Percentiles rank a stretch among this genome's conserved stretches.
Conservation (phyloP, 176 grass and related monocot genomes). For the Coix lacrymajobi region DNA sequence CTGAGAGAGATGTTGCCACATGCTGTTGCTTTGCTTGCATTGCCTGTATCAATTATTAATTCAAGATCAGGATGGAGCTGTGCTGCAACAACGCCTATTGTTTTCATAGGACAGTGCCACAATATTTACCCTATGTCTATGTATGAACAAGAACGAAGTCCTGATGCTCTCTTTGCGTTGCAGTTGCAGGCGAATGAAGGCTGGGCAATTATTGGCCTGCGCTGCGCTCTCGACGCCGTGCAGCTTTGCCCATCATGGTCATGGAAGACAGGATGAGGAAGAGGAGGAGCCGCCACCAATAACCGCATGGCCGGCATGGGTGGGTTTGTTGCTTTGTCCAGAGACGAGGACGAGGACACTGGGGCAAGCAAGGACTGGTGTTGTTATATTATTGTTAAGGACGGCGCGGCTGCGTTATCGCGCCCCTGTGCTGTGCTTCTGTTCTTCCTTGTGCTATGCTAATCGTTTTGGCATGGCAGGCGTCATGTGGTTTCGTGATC, state of each 20-base stretch:
- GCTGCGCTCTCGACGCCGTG: not conserved
- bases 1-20: not conserved
- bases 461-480: not conserved
- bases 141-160: not conserved
- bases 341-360: not conserved
- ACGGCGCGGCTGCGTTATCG: constrained; percentile 2
- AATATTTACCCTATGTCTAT: not conserved
- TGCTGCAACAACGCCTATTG: not conserved
- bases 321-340: not conserved
- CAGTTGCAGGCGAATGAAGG: not conserved
- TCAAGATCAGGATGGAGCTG: not conserved
- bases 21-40: not conserved
- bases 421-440: constrained; percentile 23
- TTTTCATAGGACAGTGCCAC: not conserved
- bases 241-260: constrained; percentile 7
- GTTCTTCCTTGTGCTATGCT: constrained; percentile 12
- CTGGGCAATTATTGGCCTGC: not conserved
- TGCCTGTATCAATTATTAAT: not conserved
- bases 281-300: not conserved
- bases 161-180: not conserved
- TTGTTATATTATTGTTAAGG: too few species aligned
- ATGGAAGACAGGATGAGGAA: not conserved
- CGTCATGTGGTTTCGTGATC: not conserved
- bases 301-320: too few species aligned
- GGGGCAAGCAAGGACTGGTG: not conserved